Evolutionary conservation across 306 rosid genomes (phyloP).

Genomic region (Cucumis melo): DNA sequence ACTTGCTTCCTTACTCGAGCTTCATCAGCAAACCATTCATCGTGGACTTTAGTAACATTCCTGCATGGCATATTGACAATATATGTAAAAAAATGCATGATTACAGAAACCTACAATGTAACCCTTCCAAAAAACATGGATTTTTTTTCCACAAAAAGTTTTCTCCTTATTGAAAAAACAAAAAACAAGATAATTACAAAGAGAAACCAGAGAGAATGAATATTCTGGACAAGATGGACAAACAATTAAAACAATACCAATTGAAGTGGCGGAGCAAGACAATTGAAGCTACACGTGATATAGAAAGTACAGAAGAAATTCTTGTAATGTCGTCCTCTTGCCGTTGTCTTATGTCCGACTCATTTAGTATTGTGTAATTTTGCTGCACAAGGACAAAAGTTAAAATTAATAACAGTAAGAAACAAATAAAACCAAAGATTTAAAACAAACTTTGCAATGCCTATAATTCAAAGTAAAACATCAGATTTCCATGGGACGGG

Average conservation of each 20-base stretch:
- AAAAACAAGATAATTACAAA: not conserved
- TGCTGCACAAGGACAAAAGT: conserved; percentile 20
- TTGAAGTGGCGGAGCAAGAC: conserved; percentile 53
- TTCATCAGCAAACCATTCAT: conserved; percentile 76
- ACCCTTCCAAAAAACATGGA: not conserved
- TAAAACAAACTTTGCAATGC: not conserved
- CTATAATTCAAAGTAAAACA: not conserved
- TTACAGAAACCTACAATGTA: not conserved
- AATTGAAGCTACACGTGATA: conserved; percentile 42
- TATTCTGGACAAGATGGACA: not conserved
- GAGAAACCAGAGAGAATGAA: not conserved
- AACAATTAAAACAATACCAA: conserved; percentile 21
- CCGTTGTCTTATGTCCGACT: conserved; percentile 37
- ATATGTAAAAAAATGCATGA: not conserved
- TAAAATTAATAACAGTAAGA: not conserved
- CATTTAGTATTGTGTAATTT: conserved; percentile 44
- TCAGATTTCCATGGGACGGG: not conserved
- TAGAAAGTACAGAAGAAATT: conserved; percentile 45
- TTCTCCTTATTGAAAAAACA: not conserved
- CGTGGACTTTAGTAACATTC: conserved; percentile 54
- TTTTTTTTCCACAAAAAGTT: not conserved
- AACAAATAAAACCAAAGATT: not conserved
- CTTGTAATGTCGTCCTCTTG: conserved; percentile 47
- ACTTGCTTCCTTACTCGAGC: conserved; percentile 32
- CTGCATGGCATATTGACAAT: not conserved